phyloP scores from a whole-genome alignment of 805 yeast genomes.

The Kazachstania africana region DNA sequence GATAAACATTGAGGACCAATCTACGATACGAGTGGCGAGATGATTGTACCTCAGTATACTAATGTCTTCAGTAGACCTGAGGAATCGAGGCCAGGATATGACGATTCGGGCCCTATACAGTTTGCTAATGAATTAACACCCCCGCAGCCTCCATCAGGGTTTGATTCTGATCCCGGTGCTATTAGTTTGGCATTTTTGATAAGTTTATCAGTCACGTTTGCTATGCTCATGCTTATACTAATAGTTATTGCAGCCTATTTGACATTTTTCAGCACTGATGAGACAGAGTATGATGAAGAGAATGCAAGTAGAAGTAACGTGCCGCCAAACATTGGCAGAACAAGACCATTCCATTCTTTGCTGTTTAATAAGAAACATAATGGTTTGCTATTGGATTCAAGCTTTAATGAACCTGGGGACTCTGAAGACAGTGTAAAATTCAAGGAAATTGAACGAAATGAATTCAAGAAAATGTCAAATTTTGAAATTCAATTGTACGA shows the following conservation, averaged over 20 bases:
- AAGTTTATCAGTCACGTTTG: slow-evolving; percentile 26
- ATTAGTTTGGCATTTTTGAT: slow-evolving; percentile 25
- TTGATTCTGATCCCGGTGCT: slow-evolving; percentile 19
- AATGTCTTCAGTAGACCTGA: too few species aligned
- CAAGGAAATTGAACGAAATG: slow-evolving; percentile 15
- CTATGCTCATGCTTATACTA: slow-evolving; percentile 22
- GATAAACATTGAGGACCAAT: too few species aligned
- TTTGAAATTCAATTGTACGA: slow-evolving; percentile 23
- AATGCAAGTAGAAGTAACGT: slow-evolving; percentile 3
- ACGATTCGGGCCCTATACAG: too few species aligned
- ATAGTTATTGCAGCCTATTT: slow-evolving; percentile 23
- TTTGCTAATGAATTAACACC: too few species aligned
- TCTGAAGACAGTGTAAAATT: slow-evolving; percentile 7
- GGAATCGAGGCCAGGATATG: too few species aligned
- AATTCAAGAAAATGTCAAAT: slow-evolving; percentile 20
- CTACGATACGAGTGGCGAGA: too few species aligned
- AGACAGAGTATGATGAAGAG: slow-evolving; percentile 25
- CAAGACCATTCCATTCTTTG: slow-evolving; percentile 10
- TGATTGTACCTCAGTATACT: too few species aligned
- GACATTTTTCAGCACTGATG: slow-evolving; percentile 25
- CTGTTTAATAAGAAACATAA: slow-evolving; percentile 19
- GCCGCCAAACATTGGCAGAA: slow-evolving; percentile 4
- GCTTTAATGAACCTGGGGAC: slow-evolving; percentile 23
- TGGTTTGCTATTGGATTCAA: slow-evolving; percentile 20
- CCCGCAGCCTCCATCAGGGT: slow-evolving; percentile 11